Evolutionary conservation across 371 early-diverging fungal species (phyloP).

Genomic region (Mucor sp.): DNA sequence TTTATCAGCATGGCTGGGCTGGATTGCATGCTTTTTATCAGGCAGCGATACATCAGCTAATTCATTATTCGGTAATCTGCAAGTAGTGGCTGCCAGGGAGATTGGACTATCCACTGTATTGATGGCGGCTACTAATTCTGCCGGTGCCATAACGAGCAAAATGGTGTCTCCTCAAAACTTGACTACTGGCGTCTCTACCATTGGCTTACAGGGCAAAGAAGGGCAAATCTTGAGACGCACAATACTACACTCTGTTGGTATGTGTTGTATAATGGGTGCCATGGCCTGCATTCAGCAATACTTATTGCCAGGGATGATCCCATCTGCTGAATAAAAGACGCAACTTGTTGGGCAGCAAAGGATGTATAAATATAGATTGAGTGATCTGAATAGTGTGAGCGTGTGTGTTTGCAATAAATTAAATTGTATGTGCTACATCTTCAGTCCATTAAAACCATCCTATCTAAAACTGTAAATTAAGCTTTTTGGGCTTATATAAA

Average conservation of each 20-base stretch:
- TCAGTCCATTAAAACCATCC: neutral
- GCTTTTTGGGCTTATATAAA: neutral
- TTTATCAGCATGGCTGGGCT: conserved; percentile 46
- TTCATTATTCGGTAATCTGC: conserved; percentile 45
- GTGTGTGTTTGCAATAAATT: neutral
- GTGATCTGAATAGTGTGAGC: neutral
- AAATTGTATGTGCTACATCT: neutral
- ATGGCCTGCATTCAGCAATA: conserved; percentile 40
- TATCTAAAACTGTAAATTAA: neutral
- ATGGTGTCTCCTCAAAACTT: conserved; percentile 50
- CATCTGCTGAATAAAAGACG: neutral
- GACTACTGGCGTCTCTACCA: conserved; percentile 46
- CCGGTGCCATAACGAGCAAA: conserved; percentile 42
- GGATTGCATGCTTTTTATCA: conserved; percentile 50
- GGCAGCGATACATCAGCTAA: conserved; percentile 48
- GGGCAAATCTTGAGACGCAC: conserved; percentile 34
- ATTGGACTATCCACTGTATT: conserved; percentile 42
- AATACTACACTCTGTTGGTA: conserved; percentile 36
- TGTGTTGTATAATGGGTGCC: conserved; percentile 34
- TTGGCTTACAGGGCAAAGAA: conserved; percentile 48
- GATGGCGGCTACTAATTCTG: conserved; percentile 46
- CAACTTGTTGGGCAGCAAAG: neutral
- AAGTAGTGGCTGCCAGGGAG: conserved; percentile 44
- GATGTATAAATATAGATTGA: neutral
- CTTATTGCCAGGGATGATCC: conserved; percentile 17